Percentiles rank a stretch among this genome's conserved stretches.
Evolutionary conservation across 352 stramenopile genomes (phyloP).

Genomic region (Phytophthora ohioensis): DNA sequence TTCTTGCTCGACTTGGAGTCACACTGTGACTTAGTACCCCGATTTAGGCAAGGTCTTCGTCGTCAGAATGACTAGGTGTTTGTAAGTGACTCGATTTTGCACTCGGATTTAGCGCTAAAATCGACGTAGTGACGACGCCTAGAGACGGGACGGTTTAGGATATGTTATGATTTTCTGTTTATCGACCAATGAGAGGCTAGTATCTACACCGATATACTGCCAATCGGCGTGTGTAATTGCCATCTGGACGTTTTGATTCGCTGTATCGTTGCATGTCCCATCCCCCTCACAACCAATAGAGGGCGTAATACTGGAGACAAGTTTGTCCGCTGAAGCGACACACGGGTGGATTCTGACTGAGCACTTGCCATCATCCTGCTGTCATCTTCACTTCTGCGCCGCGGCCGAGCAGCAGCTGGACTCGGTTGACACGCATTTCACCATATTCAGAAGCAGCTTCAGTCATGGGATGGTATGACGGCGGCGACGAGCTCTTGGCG

Average conservation of each 20-base stretch:
- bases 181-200: slow-evolving; percentile 15
- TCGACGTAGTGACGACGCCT: slow-evolving; percentile 15
- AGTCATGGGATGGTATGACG: slow-evolving; percentile 47
- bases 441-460: slow-evolving; percentile 6
- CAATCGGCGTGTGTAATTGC: slow-evolving; percentile 12
- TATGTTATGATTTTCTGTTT: slow-evolving; percentile 1
- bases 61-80: slow-evolving; percentile 10
- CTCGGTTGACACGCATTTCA: slow-evolving; percentile 4
- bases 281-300: slow-evolving; percentile 12
- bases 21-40: slow-evolving; percentile 27
- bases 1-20: slow-evolving; percentile 39
- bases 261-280: slow-evolving; percentile 23
- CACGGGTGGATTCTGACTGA: slow-evolving; percentile 32
- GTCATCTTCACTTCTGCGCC: slow-evolving; percentile 32
- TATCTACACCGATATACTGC: slow-evolving; percentile 3
- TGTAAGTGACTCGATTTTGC: slow-evolving; percentile 8
- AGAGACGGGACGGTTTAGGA: slow-evolving; percentile 21
- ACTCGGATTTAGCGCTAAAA: slow-evolving; percentile 1
- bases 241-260: slow-evolving; percentile 17
- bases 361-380: slow-evolving; percentile 22
- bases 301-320: slow-evolving; percentile 30
- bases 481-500: slow-evolving; percentile 52
- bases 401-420: slow-evolving; percentile 9
- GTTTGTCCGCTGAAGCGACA: slow-evolving; percentile 20
- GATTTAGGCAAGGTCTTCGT: slow-evolving; percentile 6